Conservation (phyloP, 495 filamentous ascomycete genomes). For the Lindgomyces ingoldianus region DNA sequence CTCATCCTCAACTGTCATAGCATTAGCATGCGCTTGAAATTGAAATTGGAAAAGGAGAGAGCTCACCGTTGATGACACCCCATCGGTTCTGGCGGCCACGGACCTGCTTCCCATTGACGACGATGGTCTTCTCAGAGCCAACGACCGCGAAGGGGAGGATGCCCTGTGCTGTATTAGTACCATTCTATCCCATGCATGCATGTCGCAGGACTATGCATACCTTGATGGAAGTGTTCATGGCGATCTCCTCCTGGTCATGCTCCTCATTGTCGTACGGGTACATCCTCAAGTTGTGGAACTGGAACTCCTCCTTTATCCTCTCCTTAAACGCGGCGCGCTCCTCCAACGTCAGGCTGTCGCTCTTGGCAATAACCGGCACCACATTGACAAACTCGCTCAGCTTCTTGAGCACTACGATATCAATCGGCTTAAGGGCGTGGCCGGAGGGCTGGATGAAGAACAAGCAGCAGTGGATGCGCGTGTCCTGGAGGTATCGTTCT, state of each 20-base stretch:
- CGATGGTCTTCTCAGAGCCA: slow-evolving; percentile 95
- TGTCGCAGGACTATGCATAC: slow-evolving; percentile 49
- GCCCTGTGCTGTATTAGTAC: slow-evolving; percentile 54
- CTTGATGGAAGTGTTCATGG: slow-evolving; percentile 93
- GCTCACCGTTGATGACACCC: slow-evolving; percentile 84
- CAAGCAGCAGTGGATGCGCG: slow-evolving; percentile 97
- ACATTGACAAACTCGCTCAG: slow-evolving; percentile 98
- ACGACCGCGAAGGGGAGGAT: slow-evolving; percentile 98
- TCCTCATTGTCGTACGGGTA: slow-evolving; percentile 99
- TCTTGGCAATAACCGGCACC: slow-evolving; percentile 97
- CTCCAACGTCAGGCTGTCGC: slow-evolving; percentile 93
- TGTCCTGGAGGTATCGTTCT: slow-evolving; percentile 98
- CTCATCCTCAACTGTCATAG: slow-evolving; percentile 78
- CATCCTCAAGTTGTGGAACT: slow-evolving; percentile 99
- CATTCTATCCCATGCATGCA: not conserved
- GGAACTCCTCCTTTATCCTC: slow-evolving; percentile 98
- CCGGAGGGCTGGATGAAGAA: slow-evolving; percentile 99
- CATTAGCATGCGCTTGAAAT: slow-evolving; percentile 3
- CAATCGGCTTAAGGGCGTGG: slow-evolving; percentile 96
- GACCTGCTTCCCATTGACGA: slow-evolving; percentile 96
- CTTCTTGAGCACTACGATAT: slow-evolving; percentile 99
- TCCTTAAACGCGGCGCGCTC: slow-evolving; percentile 94
- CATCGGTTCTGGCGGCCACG: slow-evolving; percentile 98
- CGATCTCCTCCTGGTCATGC: slow-evolving; percentile 94
- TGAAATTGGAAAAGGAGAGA: not conserved